Conservation (phyloP, 2,329 filamentous ascomycete genomes). For the Botrytis fragariae region DNA sequence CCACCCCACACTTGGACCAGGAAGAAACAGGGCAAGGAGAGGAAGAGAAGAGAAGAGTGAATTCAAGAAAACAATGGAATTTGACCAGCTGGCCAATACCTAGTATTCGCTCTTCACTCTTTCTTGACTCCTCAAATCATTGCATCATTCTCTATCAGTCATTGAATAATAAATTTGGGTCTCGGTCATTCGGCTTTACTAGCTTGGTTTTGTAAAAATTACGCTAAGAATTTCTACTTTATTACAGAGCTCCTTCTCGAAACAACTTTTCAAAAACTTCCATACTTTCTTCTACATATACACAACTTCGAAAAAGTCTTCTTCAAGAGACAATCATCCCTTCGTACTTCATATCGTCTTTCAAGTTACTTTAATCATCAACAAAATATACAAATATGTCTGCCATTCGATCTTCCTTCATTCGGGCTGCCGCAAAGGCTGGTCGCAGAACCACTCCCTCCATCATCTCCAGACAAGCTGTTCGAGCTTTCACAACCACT, state of each 20-base stretch:
- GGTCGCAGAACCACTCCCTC: constrained; percentile 6
- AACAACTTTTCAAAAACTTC: background rate
- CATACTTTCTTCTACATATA: background rate
- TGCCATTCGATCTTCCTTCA: constrained; percentile 10
- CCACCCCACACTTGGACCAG: background rate
- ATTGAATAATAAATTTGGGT: background rate
- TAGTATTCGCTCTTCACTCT: background rate
- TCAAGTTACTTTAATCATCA: background rate
- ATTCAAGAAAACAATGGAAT: background rate
- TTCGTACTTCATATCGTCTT: background rate
- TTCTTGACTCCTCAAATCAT: background rate
- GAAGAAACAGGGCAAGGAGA: background rate
- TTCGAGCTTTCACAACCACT: constrained; percentile 30
- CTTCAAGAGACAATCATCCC: background rate
- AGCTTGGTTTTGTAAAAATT: background rate
- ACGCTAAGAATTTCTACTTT: constrained; percentile 14
- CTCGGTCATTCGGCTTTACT: constrained; percentile 10
- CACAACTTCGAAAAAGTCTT: background rate
- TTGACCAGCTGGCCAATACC: background rate
- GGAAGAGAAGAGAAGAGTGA: background rate
- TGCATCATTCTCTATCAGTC: background rate
- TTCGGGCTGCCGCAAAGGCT: constrained; percentile 16
- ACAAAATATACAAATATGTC: constrained; percentile 9
- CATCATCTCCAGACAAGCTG: constrained; percentile 23
- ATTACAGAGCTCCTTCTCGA: constrained; percentile 6